Evolutionary conservation across 306 rosid genomes (phyloP).

Genomic region (Casuarina cunninghamiana): DNA sequence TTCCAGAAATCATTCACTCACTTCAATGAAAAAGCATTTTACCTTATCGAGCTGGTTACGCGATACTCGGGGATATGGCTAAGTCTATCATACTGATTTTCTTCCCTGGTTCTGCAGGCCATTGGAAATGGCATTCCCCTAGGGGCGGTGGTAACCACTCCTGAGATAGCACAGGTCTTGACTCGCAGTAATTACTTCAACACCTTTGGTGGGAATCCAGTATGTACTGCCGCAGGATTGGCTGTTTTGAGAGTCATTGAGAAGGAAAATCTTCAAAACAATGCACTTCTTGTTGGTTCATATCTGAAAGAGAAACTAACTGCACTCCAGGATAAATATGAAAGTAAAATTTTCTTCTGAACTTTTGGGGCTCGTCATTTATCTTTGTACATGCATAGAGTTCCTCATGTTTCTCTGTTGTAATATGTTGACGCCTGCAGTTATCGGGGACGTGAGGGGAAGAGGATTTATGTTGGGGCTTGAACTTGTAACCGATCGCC

Average conservation of each 20-base stretch:
- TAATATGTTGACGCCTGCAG: constrained; percentile 29
- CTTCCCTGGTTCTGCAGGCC: constrained; percentile 49
- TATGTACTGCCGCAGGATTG: constrained; percentile 84
- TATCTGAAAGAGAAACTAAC: constrained; percentile 69
- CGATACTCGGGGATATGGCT: background rate
- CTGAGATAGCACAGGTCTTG: constrained; percentile 80
- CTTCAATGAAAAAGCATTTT: background rate
- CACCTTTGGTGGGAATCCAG: constrained; percentile 97
- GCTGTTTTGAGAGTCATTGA: constrained; percentile 89
- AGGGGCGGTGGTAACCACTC: constrained; percentile 95
- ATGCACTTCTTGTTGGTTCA: constrained; percentile 71
- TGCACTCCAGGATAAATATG: constrained; percentile 69
- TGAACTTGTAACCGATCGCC: constrained; percentile 78
- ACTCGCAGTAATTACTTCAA: constrained; percentile 77
- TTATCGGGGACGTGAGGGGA: constrained; percentile 91
- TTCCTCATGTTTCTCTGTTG: background rate
- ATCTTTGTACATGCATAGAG: background rate
- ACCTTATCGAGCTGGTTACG: background rate
- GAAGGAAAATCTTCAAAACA: constrained; percentile 85
- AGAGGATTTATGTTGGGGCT: constrained; percentile 87
- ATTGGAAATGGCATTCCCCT: constrained; percentile 99
- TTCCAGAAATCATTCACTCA: background rate
- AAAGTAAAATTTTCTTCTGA: constrained; percentile 40
- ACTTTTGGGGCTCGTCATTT: constrained; percentile 1
- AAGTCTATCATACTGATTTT: background rate